Percentiles rank a stretch among this genome's conserved stretches.
Evolutionary conservation across 164 flowering plant genomes (phyloP).

Genomic region (Macadamia tetraphylla): DNA sequence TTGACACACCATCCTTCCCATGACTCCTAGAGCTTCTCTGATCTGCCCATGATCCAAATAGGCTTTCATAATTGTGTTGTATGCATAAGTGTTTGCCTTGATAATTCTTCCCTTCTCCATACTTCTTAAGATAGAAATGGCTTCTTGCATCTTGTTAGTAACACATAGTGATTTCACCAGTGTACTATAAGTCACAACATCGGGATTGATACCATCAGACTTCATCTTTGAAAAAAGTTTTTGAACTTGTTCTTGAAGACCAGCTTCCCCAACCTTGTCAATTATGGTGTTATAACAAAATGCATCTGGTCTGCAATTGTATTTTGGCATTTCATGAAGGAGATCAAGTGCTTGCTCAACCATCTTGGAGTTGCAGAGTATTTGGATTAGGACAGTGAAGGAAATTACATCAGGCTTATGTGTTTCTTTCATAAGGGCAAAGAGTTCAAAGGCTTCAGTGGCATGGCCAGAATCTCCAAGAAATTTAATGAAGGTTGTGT

Average conservation of each 20-base stretch:
- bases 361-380: slow-evolving; percentile 12
- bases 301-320: slow-evolving; percentile 15
- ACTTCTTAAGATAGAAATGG: slow-evolving; percentile 2
- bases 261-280: slow-evolving; percentile 19
- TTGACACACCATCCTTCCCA: slow-evolving; percentile 18
- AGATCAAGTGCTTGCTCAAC: slow-evolving; percentile 12
- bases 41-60: slow-evolving; percentile 12
- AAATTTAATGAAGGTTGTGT: slow-evolving; percentile 21
- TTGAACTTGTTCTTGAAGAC: slow-evolving; percentile 5
- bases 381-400: slow-evolving; percentile 17
- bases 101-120: slow-evolving; percentile 15
- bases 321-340: slow-evolving; percentile 13
- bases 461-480: slow-evolving; percentile 15
- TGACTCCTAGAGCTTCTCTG: slow-evolving; percentile 17
- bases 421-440: slow-evolving; percentile 11
- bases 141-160: slow-evolving; percentile 12
- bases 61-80: slow-evolving; percentile 19
- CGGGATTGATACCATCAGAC: slow-evolving; percentile 12
- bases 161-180: slow-evolving; percentile 17
- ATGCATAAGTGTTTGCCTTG: slow-evolving; percentile 15
- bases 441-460: slow-evolving; percentile 20
- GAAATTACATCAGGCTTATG: slow-evolving; percentile 21
- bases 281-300: slow-evolving; percentile 22
- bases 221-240: slow-evolving; percentile 16
- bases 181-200: slow-evolving; percentile 17